phyloP scores from a whole-genome alignment of 495 filamentous ascomycete species.

The Penicillium riverlandense region DNA sequence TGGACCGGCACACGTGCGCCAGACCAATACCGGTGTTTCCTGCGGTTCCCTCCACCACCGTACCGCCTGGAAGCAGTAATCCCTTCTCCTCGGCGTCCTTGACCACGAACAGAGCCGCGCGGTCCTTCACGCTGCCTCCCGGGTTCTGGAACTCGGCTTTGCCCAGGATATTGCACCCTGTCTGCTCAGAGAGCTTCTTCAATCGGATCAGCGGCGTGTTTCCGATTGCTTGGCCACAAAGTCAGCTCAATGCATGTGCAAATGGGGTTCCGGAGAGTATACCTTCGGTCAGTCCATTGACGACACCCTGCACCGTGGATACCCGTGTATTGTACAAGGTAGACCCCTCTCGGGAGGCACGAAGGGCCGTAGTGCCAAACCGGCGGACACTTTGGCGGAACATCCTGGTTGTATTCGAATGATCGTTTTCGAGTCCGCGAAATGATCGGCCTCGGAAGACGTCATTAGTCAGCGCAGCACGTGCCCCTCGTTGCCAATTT shows the following conservation, averaged over 20 bases:
- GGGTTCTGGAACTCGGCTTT: slow-evolving; percentile 99
- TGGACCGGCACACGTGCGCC: slow-evolving; percentile 89
- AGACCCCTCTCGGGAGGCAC: slow-evolving; percentile 43
- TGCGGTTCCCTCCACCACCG: slow-evolving; percentile 92
- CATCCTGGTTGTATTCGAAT: slow-evolving; percentile 31
- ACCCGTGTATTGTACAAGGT: slow-evolving; percentile 57
- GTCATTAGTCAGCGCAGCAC: slow-evolving; percentile 11
- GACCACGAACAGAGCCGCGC: slow-evolving; percentile 89
- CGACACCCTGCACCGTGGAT: slow-evolving; percentile 76
- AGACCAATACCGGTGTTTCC: slow-evolving; percentile 98
- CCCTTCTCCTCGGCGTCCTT: slow-evolving; percentile 88
- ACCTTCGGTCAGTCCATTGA: slow-evolving; percentile 84
- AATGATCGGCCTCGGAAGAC: slow-evolving; percentile 12
- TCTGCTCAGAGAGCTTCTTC: slow-evolving; percentile 80
- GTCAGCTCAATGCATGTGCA: slow-evolving; percentile 4
- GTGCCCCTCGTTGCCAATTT: slow-evolving; percentile 38
- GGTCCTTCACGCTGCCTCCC: slow-evolving; percentile 93
- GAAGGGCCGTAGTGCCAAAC: slow-evolving; percentile 48
- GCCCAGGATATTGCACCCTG: slow-evolving; percentile 88
- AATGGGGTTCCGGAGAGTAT: slow-evolving; percentile 15
- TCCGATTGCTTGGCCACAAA: slow-evolving; percentile 66
- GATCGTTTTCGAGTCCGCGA: not conserved
- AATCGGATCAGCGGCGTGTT: slow-evolving; percentile 93
- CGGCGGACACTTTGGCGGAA: slow-evolving; percentile 49
- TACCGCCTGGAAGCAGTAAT: slow-evolving; percentile 74